Evolutionary conservation across 352 stramenopile genomes (phyloP).

Genomic region (Chrysophaeum taylorii): DNA sequence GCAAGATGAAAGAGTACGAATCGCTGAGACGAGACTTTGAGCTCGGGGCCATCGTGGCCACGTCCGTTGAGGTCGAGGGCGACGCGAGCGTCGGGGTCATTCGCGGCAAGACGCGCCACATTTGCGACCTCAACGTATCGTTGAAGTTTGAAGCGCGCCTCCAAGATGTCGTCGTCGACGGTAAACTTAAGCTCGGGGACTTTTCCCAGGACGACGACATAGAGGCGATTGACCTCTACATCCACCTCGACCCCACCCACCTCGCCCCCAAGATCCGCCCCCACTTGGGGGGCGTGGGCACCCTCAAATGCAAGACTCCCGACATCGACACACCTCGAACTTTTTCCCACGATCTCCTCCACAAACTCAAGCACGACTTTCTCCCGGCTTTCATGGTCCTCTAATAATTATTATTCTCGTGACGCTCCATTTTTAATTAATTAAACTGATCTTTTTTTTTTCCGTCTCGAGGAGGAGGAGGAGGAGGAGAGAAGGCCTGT

Average conservation of each 20-base stretch:
- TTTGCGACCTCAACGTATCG: background rate
- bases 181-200: background rate
- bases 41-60: background rate
- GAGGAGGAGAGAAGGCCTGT: too few species aligned
- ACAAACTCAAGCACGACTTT: background rate
- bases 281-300: background rate
- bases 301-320: background rate
- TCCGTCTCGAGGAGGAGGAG: too few species aligned
- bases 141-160: background rate
- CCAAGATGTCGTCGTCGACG: background rate
- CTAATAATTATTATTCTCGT: background rate
- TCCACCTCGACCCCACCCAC: background rate
- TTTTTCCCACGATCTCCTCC: background rate
- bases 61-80: background rate
- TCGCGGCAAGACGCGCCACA: constrained; percentile 5
- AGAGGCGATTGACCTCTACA: background rate
- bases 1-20: too few species aligned
- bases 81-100: constrained; percentile 5
- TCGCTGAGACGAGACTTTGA: background rate
- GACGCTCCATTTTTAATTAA: too few species aligned
- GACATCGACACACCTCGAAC: background rate
- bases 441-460: too few species aligned
- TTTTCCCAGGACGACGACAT: background rate
- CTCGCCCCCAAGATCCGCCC: background rate
- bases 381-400: background rate